These are phyloP conservation scores for Pisolithus albus DNA, from an alignment of 768 basidiomycete species.

Conservation along the genomic window DNA sequence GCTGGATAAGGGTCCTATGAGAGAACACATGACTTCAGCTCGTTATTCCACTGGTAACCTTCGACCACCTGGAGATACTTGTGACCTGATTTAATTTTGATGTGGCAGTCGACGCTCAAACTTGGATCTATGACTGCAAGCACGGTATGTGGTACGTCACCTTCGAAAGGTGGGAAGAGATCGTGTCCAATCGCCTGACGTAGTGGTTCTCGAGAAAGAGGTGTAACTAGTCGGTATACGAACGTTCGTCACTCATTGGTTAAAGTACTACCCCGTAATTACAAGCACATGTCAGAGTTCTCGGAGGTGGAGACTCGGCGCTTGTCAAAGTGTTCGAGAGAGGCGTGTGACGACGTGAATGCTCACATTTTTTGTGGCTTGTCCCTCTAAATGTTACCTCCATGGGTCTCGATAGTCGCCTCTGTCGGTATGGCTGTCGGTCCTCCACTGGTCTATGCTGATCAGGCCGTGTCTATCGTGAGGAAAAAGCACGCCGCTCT, in stretches of 20 bases:
- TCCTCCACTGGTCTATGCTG: constrained; percentile 78
- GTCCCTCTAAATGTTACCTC: constrained; percentile 29
- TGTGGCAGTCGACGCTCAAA: not conserved
- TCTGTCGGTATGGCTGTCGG: constrained; percentile 81
- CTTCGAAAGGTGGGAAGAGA: too few relatives aligned
- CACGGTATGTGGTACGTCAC: too few relatives aligned
- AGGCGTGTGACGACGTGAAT: not conserved
- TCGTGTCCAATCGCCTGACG: too few relatives aligned
- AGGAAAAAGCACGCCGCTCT: constrained; percentile 51
- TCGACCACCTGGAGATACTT: not conserved
- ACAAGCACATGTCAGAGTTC: too few relatives aligned
- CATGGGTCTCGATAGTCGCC: constrained; percentile 64
- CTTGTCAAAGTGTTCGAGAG: too few relatives aligned
- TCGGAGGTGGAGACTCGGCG: too few relatives aligned
- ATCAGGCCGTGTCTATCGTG: constrained; percentile 77
- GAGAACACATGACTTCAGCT: not conserved
- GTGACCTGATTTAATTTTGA: not conserved
- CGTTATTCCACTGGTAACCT: not conserved
- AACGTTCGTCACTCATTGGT: too few relatives aligned
- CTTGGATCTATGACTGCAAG: too few relatives aligned
- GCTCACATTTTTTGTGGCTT: not conserved
- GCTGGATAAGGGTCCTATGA: not conserved
- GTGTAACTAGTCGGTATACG: too few relatives aligned
- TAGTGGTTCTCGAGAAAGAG: too few relatives aligned
- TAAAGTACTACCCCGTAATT: too few relatives aligned